A percentile compares a stretch with the other conserved stretches of the same genome.
Conservation (phyloP, 768 basidiomycete species). For the Lactifluus pinguis region DNA sequence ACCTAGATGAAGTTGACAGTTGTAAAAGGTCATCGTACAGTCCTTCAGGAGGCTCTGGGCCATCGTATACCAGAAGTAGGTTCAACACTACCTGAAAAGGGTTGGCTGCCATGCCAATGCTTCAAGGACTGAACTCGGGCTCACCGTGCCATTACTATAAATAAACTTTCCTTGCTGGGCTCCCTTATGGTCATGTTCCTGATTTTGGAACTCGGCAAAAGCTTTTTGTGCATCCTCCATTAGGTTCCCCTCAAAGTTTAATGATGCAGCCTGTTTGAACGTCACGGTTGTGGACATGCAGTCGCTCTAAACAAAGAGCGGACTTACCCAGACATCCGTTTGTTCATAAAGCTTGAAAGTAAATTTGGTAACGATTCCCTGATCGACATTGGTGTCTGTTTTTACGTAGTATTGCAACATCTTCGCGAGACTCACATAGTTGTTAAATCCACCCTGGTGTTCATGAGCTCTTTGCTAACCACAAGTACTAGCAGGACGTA, state of each 20-base stretch:
- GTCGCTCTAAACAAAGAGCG: background rate
- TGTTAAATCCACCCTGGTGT: constrained; percentile 9
- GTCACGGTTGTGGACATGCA: too few relatives aligned
- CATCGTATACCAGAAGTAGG: constrained; percentile 44
- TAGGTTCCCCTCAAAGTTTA: background rate
- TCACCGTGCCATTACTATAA: background rate
- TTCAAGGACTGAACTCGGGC: constrained; percentile 25
- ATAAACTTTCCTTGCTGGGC: background rate
- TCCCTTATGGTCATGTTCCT: background rate
- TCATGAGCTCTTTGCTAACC: background rate
- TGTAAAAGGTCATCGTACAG: constrained; percentile 40
- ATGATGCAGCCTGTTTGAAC: background rate
- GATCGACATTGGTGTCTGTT: too few relatives aligned
- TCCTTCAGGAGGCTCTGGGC: constrained; percentile 34
- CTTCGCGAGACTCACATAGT: background rate
- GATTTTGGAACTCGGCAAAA: background rate
- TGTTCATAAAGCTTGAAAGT: constrained; percentile 4
- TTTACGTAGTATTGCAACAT: background rate
- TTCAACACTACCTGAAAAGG: constrained; percentile 13
- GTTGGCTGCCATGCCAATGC: background rate
- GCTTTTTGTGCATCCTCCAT: background rate
- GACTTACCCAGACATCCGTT: constrained; percentile 9
- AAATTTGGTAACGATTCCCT: constrained; percentile 17
- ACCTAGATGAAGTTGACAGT: constrained; percentile 29
- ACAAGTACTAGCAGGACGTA: background rate